A percentile compares a stretch with the other conserved stretches of the same genome.
phyloP scores from a whole-genome alignment of 345 rosid genomes.

The Gossypium raimondii region DNA sequence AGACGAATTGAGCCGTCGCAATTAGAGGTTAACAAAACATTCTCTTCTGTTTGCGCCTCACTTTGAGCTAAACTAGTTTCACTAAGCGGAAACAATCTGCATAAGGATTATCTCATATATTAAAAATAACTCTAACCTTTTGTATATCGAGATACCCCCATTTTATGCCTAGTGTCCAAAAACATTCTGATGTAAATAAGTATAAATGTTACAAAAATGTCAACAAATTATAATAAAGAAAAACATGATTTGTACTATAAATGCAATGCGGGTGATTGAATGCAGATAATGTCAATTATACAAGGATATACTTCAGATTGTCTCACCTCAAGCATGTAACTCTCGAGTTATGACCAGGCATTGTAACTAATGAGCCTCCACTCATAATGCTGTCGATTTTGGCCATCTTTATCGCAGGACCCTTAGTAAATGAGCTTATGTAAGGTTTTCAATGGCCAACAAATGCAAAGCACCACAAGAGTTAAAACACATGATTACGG shows the following conservation, averaged over 20 bases:
- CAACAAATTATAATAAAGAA: background rate
- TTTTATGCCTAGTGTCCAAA: background rate
- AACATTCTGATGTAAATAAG: background rate
- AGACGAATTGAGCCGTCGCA: conserved; percentile 54
- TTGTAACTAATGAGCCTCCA: conserved; percentile 18
- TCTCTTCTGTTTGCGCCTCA: conserved; percentile 39
- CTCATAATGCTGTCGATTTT: conserved; percentile 21
- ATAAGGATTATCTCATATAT: background rate
- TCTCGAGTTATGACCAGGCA: conserved; percentile 51
- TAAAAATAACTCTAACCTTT: background rate
- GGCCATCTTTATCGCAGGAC: conserved; percentile 27
- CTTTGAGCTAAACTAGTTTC: conserved; percentile 39
- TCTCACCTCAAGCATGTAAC: conserved; percentile 66
- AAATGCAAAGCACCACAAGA: background rate
- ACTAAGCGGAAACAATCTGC: conserved; percentile 45
- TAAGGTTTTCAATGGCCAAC: background rate
- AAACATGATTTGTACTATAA: no score
- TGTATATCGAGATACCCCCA: background rate
- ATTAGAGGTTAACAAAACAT: conserved; percentile 54
- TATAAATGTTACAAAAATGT: background rate
- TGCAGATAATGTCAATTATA: background rate
- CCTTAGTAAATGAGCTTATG: conserved; percentile 30
- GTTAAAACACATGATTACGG: background rate
- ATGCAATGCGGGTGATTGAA: background rate
- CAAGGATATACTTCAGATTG: background rate